phyloP scores from a whole-genome alignment of 2,329 filamentous ascomycete species.

The Dichotomopilus funicola region DNA sequence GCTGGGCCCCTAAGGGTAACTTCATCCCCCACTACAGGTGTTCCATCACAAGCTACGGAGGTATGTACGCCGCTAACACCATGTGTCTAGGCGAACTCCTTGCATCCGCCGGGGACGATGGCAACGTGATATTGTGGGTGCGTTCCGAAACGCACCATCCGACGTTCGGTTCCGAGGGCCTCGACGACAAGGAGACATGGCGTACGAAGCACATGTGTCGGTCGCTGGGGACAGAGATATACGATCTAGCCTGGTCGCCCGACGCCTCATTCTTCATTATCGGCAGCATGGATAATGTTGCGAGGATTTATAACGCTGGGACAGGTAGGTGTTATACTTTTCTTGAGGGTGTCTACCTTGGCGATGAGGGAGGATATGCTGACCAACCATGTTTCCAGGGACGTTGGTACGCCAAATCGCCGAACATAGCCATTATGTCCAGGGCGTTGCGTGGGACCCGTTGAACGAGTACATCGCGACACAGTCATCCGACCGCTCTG shows the following conservation, averaged over 20 bases:
- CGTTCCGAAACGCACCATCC: constrained; percentile 69
- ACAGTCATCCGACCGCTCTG: constrained; percentile 94
- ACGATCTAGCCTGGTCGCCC: constrained; percentile 98
- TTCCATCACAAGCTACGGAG: not conserved
- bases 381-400: constrained; percentile 32
- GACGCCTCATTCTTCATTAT: constrained; percentile 95
- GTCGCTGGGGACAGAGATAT: constrained; percentile 91
- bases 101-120: constrained; percentile 92
- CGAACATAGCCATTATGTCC: constrained; percentile 96
- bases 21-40: not conserved
- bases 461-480: constrained; percentile 97
- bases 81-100: constrained; percentile 69
- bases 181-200: constrained; percentile 96
- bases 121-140: constrained; percentile 94
- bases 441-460: constrained; percentile 97
- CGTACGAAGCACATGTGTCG: constrained; percentile 96
- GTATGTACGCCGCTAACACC: not conserved
- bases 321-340: constrained; percentile 52
- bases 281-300: constrained; percentile 98
- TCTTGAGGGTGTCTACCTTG: too few relatives aligned
- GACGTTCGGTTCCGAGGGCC: constrained; percentile 70
- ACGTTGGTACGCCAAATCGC: constrained; percentile 82
- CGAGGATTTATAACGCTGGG: constrained; percentile 90
- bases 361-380: not conserved
- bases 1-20: constrained; percentile 87